Evolutionary conservation across 73 alveolate species (phyloP), one percentile per base, ranked within the genome.

Genomic region (Symbiodinium natans): DNA sequence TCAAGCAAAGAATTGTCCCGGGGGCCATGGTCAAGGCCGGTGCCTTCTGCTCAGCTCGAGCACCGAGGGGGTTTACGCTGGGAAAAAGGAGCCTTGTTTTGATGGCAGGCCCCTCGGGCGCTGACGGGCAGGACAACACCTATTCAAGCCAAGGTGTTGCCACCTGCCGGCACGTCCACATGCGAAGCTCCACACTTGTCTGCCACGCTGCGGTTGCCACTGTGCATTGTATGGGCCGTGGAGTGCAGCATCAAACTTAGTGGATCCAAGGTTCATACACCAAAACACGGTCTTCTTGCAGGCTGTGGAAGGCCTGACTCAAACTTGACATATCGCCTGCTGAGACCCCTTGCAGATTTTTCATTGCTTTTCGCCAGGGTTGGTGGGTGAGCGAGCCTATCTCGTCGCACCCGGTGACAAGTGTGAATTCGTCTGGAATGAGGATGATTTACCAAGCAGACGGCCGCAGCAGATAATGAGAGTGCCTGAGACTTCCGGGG

Each of bases 381-480:
- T 90, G 80, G 97, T 90, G n/a, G 97, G 97, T 1, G 97, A 90
- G 46, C 73, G 52, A 3, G 97, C 97, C 48, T 90, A 90, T 40
- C 80, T 90, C 75, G 97, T 90, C 40, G 87, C 89, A 39, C 88
- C 87, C 4, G 97, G 97, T 11, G 97, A 90, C 97, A 90, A 63
- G 34, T 34, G 80, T 29, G 80, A 63, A 29, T 63, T 63, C 52
- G 97, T 90, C 29, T 90, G 89, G 89, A 42, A 90, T 33, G 89
- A 88, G 11, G 77, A 73, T 41, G 80, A 90, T 42, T 38, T 73
- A 89, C 97, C 97, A 6, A 71, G 36, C 9, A 63, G 38, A 27
- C 80, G 80, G 80, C 80, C 80, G 38, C 80, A 63, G 80, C 80
- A 63, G 33, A 63, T 5, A 9, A 31, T 77, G 46, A 31, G 41